These are phyloP conservation scores for Phaeotremella skinneri DNA, from an alignment of 768 basidiomycete species.

Conservation along the genomic window DNA sequence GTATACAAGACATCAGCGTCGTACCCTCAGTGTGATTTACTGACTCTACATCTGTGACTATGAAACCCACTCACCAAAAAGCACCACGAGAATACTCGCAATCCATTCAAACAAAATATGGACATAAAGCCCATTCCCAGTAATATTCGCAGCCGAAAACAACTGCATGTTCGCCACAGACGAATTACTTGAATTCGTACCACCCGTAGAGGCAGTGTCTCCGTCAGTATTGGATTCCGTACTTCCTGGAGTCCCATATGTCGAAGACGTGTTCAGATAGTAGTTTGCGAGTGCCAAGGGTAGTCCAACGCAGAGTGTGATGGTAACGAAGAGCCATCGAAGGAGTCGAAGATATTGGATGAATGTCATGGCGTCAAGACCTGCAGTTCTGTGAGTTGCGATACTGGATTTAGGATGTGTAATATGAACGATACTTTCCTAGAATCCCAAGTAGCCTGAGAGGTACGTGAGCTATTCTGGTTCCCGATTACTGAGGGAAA, in stretches of 20 bases:
- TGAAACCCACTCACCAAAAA: slow-evolving; percentile 29
- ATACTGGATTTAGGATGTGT: too few relatives aligned
- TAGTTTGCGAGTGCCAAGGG: slow-evolving; percentile 34
- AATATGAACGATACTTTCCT: slow-evolving; percentile 9
- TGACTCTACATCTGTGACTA: not conserved
- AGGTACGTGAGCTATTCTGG: not conserved
- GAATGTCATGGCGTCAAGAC: slow-evolving; percentile 88
- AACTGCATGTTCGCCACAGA: slow-evolving; percentile 32
- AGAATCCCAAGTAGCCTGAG: slow-evolving; percentile 15
- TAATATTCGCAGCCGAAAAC: slow-evolving; percentile 81
- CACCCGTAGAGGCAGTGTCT: not conserved
- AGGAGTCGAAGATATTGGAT: slow-evolving; percentile 86
- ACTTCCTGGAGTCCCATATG: slow-evolving; percentile 11
- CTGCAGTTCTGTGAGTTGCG: slow-evolving; percentile 59
- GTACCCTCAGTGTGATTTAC: not conserved
- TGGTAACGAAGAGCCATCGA: slow-evolving; percentile 54
- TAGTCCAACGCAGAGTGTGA: slow-evolving; percentile 29
- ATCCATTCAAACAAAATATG: slow-evolving; percentile 84
- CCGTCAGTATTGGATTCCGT: not conserved
- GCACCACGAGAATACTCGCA: slow-evolving; percentile 57
- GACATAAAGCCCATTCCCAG: slow-evolving; percentile 68
- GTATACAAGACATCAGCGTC: not conserved
- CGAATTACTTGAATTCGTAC: not conserved
- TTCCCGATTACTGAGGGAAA: not conserved
- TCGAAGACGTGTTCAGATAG: slow-evolving; percentile 33